Evolutionary conservation across 768 basidiomycete species (phyloP), one percentile per base, ranked within the genome.

Genomic region (Mycena galericulata): DNA sequence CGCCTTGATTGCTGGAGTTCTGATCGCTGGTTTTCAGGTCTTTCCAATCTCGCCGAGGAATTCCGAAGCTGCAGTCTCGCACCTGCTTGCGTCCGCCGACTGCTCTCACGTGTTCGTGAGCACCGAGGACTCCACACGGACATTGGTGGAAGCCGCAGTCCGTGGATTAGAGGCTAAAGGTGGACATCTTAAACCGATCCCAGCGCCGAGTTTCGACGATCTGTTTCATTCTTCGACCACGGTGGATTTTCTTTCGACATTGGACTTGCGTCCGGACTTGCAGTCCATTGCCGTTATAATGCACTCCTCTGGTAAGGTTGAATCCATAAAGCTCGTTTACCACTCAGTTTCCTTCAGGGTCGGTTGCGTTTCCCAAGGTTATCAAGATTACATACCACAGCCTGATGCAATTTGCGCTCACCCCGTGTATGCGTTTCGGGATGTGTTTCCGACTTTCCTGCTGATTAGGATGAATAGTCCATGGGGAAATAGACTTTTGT

Each of bases 11-110:
- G 49, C 50, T 29, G 49, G 50, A 43, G 24, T 43, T 2, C 2
- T 62, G 38, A 12, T 49, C 9, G 50, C 40, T 3, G 61, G 61
- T 12, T 51, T 22, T 30, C 24, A 30, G 4, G 50, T 45, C 50
- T 53, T 62, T 34, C 61, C 61, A 2, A 29, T 62, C 12, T 62
- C 61, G 1, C 49, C 61, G 17, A 38, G 61, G 18, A 62, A 62
- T 34, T 62, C 61, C 1, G 36, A 53, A 30, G 4, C 14, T 5
- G 61, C 38, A 3, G 29, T 43, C 12, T 14, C 26, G 7, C 61
- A 62, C 24, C 40, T 62, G 0, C 61, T 62, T 30, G 24, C 51
- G 32, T 40, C 61, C 0, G 24, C 49, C 3, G 40, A 22, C 8
- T 62, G 61, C 40, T 2, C 49, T 12, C 50, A 62, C 24, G 2